Evolutionary conservation across 208 protist genomes (phyloP), one percentile per base, ranked within the genome.

Genomic region (Jaenimonas drosophilae): DNA sequence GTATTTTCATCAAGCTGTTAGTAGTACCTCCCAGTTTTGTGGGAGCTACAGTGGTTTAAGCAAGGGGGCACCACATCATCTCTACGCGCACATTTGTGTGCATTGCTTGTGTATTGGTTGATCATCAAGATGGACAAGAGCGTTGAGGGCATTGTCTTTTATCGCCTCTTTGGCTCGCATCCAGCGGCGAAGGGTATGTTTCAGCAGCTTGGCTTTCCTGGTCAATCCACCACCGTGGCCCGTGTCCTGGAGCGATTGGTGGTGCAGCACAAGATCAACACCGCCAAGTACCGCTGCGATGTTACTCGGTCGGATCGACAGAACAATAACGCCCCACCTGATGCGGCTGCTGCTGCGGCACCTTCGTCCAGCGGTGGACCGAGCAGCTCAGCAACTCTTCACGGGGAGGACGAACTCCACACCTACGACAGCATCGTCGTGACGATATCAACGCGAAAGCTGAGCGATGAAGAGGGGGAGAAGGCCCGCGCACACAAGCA

Each of bases 351-450:
- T 26, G 21, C n/a, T n/a, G n/a, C n/a, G n/a, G n/a, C n/a, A n/a
- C n/a, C n/a, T n/a, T n/a, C n/a, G n/a, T n/a, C n/a, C n/a, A n/a
- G n/a, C n/a, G n/a, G n/a, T n/a, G n/a, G n/a, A n/a, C n/a, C n/a
- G n/a, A n/a, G n/a, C n/a, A n/a, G n/a, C n/a, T n/a, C n/a, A n/a
- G n/a, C n/a, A n/a, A n/a, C n/a, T n/a, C n/a, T n/a, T n/a, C n/a
- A n/a, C n/a, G 23, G 23, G 6, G 31, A 53, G 11, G 50, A 34
- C 21, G 31, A 59, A 2, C 56, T 90, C 23, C 66, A 65, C 49
- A 83, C 59, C 14, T 90, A 90, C 52, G 76, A 86, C 45, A 59
- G 76, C 23, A 60, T 90, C 36, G 63, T 59, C 27, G 61, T 90
- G 12, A 70, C 48, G 28, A 68, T 90, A 4, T 83, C 65, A 11